Percentiles rank a stretch among this genome's conserved stretches.
Evolutionary conservation across 2,329 filamentous ascomycete species (phyloP).

Genomic region (Penicillium carneum): DNA sequence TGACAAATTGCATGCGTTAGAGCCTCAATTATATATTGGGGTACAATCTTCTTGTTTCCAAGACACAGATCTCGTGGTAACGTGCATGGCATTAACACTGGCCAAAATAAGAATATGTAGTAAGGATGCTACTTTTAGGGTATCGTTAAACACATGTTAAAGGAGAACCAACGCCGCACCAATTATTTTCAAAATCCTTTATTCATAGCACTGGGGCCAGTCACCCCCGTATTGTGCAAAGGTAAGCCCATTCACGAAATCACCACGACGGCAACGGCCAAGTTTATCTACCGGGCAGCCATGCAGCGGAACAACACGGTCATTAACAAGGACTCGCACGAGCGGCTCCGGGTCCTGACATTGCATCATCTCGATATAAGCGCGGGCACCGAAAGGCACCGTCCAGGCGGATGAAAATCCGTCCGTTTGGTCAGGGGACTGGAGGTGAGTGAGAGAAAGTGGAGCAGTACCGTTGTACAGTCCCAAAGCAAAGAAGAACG

Average conservation of each 20-base stretch:
- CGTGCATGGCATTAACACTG: background rate
- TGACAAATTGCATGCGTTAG: conserved; percentile 3
- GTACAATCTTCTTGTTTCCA: background rate
- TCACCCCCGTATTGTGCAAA: conserved; percentile 76
- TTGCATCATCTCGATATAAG: conserved; percentile 87
- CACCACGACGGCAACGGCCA: conserved; percentile 73
- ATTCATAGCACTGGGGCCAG: conserved; percentile 70
- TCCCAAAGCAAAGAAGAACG: conserved; percentile 77
- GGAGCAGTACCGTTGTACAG: conserved; percentile 72
- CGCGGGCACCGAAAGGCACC: conserved; percentile 79
- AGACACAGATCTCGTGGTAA: background rate
- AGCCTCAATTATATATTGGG: conserved; percentile 4
- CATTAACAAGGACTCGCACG: conserved; percentile 82
- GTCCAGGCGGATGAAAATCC: conserved; percentile 80
- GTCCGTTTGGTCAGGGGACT: conserved; percentile 61
- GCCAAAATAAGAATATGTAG: background rate
- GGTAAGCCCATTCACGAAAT: conserved; percentile 75
- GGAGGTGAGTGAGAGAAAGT: conserved; percentile 58
- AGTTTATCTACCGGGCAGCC: conserved; percentile 73
- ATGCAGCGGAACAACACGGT: conserved; percentile 75
- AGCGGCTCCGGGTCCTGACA: conserved; percentile 70
- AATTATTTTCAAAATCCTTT: background rate
- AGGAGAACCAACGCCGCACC: background rate
- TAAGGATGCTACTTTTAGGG: background rate
- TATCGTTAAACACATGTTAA: background rate